Base-by-base conservation (phyloP, 768 basidiomycete genomes). In the Termitomyces sp. region DNA sequence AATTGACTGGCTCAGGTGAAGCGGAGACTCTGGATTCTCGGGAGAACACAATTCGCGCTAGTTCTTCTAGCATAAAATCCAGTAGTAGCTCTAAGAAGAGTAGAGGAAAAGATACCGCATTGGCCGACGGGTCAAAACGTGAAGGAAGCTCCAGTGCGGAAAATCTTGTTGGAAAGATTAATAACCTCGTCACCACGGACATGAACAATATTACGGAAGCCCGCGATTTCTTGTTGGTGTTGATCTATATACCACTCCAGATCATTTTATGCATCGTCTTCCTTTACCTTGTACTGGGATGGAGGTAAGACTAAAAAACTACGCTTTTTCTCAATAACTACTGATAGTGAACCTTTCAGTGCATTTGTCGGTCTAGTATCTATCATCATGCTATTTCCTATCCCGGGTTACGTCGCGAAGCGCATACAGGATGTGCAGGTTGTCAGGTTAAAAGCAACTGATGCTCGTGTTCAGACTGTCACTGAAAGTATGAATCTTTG, bases 161-260 rank as follows among this genome's bases (percentile, higher is more conserved):
- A 9, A 85, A 86, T 64, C 69, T 89, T 20, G 80, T 84, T 38
- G 90, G 91, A 10, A 88, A 83, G 66, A 85, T 92, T 66, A 92
- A 87, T 67, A 92, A 90, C 55, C 71, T 91, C 6, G 80, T 89
- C 35, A 84, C 88, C 8, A 84, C 85, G 1, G 90, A 92, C 68
- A 47, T 78, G 58, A 60, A 57, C 35, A 72, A 72, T 56, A 76
- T 80, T 48, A 63, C 66, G 18, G 68, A 67, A 22, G 70, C 70
- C 14, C 61, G 72, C 28, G 71, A 78, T 54, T 74, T 78, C 49
- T 56, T 76, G 14, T 49, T 74, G 61, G 62, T 63, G 54, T 43
- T 75, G 10, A 47, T 79, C 7, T 72, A 73, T 53, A 71, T 77
- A 11, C 79, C 79, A 3, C 62, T 80, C 26, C 75, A 77, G 54